phyloP scores from a whole-genome alignment of 2,329 filamentous ascomycete genomes.

The Cyanodermella asteris region DNA sequence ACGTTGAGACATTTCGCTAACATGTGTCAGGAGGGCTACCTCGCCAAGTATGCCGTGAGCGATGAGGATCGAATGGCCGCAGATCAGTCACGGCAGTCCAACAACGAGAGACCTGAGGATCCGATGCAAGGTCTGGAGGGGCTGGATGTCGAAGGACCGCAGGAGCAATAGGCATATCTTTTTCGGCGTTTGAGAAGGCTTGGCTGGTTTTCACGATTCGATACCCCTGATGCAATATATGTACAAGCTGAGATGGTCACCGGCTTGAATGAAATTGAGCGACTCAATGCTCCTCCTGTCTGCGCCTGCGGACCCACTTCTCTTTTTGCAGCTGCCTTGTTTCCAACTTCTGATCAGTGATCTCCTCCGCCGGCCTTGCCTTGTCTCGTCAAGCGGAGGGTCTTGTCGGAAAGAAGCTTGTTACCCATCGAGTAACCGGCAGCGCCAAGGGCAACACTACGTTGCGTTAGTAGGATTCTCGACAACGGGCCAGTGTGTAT shows the following conservation, averaged over 20 bases:
- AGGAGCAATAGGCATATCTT: no score
- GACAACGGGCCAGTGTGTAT: slow-evolving; percentile 4
- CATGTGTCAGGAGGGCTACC: slow-evolving; percentile 57
- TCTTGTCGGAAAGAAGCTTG: slow-evolving; percentile 80
- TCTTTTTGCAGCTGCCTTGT: no score
- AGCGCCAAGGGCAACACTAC: slow-evolving; percentile 45
- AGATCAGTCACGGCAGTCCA: slow-evolving; percentile 29
- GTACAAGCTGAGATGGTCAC: no score
- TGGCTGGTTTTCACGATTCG: no score
- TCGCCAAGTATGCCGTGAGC: slow-evolving; percentile 67
- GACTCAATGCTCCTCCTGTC: no score
- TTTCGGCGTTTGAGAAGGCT: no score
- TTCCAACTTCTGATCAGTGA: no score
- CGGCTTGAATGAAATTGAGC: no score
- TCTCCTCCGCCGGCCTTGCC: no score
- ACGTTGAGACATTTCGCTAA: slow-evolving; percentile 2
- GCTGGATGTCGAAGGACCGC: slow-evolving; percentile 82
- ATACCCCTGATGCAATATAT: no score
- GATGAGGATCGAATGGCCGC: slow-evolving; percentile 51
- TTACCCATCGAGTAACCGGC: slow-evolving; percentile 61
- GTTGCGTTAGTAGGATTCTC: neutral
- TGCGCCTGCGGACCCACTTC: no score
- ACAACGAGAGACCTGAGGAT: slow-evolving; percentile 38
- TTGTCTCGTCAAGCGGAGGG: slow-evolving; percentile 54
- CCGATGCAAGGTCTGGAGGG: slow-evolving; percentile 93